A percentile compares a stretch with the other conserved stretches of the same genome.
Conservation (phyloP, 768 basidiomycete genomes). For the Cantharellus cinnabarinus region DNA sequence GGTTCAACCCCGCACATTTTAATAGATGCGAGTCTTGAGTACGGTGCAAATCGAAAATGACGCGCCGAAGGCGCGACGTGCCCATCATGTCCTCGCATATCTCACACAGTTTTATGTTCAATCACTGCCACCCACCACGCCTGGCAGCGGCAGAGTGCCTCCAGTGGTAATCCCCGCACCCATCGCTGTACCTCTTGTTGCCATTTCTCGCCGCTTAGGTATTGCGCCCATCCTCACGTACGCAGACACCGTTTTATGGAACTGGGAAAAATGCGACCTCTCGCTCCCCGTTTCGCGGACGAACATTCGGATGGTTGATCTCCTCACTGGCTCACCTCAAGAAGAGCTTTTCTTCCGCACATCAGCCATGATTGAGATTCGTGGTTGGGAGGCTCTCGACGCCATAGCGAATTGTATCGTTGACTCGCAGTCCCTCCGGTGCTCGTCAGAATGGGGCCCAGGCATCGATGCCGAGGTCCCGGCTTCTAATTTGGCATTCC, state of each 20-base stretch:
- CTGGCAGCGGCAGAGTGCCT: constrained; percentile 11
- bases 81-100: constrained; percentile 8
- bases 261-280: constrained; percentile 4
- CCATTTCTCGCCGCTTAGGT: constrained; percentile 46
- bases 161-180: constrained; percentile 42
- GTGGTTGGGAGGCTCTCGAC: constrained; percentile 59
- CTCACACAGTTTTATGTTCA: constrained; percentile 9
- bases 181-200: constrained; percentile 55
- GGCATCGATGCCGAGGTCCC: constrained; percentile 40
- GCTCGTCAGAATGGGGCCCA: constrained; percentile 14
- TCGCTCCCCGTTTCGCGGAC: constrained; percentile 5
- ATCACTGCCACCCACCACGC: constrained; percentile 13
- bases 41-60: constrained; percentile 3
- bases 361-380: constrained; percentile 74
- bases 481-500: constrained; percentile 35
- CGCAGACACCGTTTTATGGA: constrained; percentile 67
- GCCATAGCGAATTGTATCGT: background rate
- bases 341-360: constrained; percentile 78
- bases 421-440: constrained; percentile 12
- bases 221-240: constrained; percentile 81
- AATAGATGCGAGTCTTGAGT: background rate
- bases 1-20: background rate
- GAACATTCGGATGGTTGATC: constrained; percentile 7
- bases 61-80: constrained; percentile 2
- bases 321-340: constrained; percentile 57